phyloP scores from a whole-genome alignment of 164 flowering plant genomes.

The Stephania japonica region DNA sequence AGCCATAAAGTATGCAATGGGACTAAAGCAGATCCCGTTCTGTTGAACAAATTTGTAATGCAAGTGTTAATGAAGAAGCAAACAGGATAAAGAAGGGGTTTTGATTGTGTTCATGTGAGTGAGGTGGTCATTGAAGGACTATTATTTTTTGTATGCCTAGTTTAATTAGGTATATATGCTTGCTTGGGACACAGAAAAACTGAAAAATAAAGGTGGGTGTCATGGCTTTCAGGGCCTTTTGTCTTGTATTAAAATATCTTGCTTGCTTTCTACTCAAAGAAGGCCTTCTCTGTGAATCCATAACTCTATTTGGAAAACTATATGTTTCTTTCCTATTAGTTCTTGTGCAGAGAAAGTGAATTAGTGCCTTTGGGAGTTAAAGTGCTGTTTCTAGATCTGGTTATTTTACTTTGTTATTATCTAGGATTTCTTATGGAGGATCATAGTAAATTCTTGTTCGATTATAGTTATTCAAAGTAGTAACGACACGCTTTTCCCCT shows the following conservation, averaged over 20 bases:
- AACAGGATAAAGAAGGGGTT: neutral
- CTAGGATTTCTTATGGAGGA: neutral
- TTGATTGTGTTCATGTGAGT: neutral
- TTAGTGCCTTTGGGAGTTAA: neutral
- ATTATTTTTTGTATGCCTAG: neutral
- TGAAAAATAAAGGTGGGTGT: constrained; percentile 13
- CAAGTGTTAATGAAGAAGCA: neutral
- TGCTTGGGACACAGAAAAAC: constrained; percentile 46
- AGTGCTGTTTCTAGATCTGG: neutral
- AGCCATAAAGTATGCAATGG: neutral
- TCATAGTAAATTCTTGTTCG: neutral
- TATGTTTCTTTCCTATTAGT: neutral
- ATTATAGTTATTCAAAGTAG: too few species aligned
- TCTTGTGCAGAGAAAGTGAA: neutral
- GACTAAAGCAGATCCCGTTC: neutral
- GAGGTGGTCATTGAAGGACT: neutral
- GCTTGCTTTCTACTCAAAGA: constrained; percentile 83
- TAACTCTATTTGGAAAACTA: neutral
- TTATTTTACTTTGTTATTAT: neutral
- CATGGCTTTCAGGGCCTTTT: constrained; percentile 26
- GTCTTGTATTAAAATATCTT: too few species aligned
- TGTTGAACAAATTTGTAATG: neutral
- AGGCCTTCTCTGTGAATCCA: constrained; percentile 6
- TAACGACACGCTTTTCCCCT: too few species aligned
- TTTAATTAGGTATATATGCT: constrained; percentile 56